A percentile compares a stretch with the other conserved stretches of the same genome.
Conservation (phyloP, 2,329 filamentous ascomycete genomes). For the Alternaria triticina region DNA sequence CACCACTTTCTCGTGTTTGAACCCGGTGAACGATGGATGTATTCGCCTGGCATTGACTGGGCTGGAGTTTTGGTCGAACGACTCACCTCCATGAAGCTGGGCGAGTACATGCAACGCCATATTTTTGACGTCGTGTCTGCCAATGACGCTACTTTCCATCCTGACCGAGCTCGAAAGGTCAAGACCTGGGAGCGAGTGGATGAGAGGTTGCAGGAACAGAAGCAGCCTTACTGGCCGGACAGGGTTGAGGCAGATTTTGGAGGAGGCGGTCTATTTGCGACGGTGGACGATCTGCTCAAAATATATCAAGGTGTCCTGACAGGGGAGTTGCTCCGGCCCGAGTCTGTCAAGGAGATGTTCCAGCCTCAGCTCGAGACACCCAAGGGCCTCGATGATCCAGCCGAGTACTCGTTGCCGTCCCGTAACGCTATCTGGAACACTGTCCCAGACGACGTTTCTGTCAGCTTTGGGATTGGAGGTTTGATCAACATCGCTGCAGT, state of each 20-base stretch:
- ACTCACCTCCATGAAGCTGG: not conserved
- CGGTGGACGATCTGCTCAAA: not conserved
- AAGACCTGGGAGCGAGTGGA: not conserved
- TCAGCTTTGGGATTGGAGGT: not conserved
- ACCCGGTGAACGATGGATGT: not conserved
- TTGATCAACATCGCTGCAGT: not conserved
- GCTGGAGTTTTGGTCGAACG: not conserved
- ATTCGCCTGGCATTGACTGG: not conserved
- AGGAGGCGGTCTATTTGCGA: not conserved
- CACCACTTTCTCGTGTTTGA: not conserved
- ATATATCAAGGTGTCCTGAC: not conserved
- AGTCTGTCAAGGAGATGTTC: not conserved
- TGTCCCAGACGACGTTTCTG: not conserved
- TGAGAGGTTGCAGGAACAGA: not conserved
- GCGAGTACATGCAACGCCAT: not conserved
- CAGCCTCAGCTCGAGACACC: not conserved
- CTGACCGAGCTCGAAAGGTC: not conserved
- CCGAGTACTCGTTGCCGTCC: not conserved
- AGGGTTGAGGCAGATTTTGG: not conserved
- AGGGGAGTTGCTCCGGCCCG: not conserved
- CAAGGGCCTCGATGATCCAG: not conserved
- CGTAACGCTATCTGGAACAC: not conserved
- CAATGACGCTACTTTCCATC: not conserved
- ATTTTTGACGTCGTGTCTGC: not conserved
- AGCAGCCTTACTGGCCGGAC: not conserved